Percentiles rank a stretch among this genome's conserved stretches.
phyloP scores from a whole-genome alignment of 2,329 filamentous ascomycete species.

The Clarireedia sp. region DNA sequence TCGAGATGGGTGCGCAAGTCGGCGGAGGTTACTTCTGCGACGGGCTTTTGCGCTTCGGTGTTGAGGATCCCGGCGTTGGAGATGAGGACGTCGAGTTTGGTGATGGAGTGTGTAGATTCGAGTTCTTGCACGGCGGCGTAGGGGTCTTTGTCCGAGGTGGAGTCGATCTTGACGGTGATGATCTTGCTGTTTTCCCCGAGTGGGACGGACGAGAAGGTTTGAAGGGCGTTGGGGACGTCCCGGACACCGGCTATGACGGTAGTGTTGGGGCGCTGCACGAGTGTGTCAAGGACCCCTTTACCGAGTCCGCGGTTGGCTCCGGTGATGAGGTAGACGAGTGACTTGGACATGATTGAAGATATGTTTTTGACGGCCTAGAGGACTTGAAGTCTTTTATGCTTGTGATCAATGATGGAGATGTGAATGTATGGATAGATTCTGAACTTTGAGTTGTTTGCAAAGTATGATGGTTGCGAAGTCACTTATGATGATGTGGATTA shows the following conservation, averaged over 20 bases:
- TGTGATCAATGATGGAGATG: no score
- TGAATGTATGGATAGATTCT: no score
- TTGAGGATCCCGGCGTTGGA: conserved; percentile 41
- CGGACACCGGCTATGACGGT: conserved; percentile 35
- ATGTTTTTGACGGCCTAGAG: no score
- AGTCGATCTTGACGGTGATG: conserved; percentile 38
- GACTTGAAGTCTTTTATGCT: no score
- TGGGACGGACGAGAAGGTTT: conserved; percentile 24
- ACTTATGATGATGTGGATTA: no score
- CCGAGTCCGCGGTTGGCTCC: conserved; percentile 24
- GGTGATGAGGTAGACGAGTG: conserved; percentile 15
- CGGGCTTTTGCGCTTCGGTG: conserved; percentile 18
- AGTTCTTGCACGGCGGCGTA: conserved; percentile 30
- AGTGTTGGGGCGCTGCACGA: conserved; percentile 31
- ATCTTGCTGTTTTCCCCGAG: conserved; percentile 27
- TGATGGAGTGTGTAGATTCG: neutral
- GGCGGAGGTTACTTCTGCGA: conserved; percentile 29
- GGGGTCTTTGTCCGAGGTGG: conserved; percentile 30
- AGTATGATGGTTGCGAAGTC: no score
- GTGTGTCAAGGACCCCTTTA: conserved; percentile 28
- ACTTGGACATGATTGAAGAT: neutral
- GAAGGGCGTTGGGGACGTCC: conserved; percentile 20
- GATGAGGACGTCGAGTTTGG: conserved; percentile 31
- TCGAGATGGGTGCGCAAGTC: conserved; percentile 34
- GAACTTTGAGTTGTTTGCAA: no score